A percentile compares a stretch with the other conserved stretches of the same genome.
Evolutionary conservation across 495 filamentous ascomycete species (phyloP).

Genomic region (Lindgomyces ingoldianus): DNA sequence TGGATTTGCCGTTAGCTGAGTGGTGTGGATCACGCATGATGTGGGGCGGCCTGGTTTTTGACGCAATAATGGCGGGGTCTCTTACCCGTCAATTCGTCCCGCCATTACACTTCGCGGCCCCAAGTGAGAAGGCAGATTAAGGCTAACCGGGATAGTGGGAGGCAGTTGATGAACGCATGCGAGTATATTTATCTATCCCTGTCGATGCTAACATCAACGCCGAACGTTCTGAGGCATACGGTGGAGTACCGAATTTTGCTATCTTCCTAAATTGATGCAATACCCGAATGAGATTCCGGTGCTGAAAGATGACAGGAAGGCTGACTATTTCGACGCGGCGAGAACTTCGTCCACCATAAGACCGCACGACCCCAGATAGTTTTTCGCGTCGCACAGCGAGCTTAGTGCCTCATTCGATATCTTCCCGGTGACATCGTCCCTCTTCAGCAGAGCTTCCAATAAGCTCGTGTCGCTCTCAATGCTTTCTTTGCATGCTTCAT

Average conservation of each 20-base stretch:
- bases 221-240: conserved; percentile 19
- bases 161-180: conserved; percentile 18
- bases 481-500: conserved; percentile 55
- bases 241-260: not conserved
- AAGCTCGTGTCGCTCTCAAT: conserved; percentile 50
- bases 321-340: conserved; percentile 38
- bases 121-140: conserved; percentile 7
- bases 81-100: conserved; percentile 10
- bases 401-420: conserved; percentile 47
- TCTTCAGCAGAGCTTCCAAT: conserved; percentile 47
- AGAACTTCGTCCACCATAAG: conserved; percentile 57
- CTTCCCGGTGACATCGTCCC: conserved; percentile 47
- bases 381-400: conserved; percentile 52
- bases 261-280: conserved; percentile 11
- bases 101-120: conserved; percentile 11
- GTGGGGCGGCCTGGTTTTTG: conserved; percentile 30
- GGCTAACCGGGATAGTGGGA: conserved; percentile 22
- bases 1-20: conserved; percentile 31
- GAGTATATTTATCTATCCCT: conserved; percentile 28
- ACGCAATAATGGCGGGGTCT: conserved; percentile 29
- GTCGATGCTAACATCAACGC: conserved; percentile 20
- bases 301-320: conserved; percentile 2
- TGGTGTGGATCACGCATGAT: conserved; percentile 35
- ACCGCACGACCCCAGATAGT: conserved; percentile 53
- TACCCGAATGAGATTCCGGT: not conserved